These are phyloP conservation scores for Apiotrichum gamsii DNA, from an alignment of 1,284 basidiomycete genomes.

Conservation along the genomic window DNA sequence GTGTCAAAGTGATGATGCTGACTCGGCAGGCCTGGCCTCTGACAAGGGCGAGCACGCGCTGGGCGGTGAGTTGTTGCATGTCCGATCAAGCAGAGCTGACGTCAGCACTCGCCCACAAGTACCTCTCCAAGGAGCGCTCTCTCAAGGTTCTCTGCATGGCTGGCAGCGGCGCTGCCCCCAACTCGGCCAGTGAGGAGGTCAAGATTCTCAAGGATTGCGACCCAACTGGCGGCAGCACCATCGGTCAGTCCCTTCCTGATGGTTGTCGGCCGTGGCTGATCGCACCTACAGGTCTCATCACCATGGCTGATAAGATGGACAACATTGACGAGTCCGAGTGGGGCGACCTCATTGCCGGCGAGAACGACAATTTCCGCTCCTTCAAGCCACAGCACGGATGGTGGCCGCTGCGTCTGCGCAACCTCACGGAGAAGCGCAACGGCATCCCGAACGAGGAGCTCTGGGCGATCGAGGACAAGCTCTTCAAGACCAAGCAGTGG, in stretches of 20 bases:
- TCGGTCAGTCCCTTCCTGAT: slow-evolving; percentile 15
- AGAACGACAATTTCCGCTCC: not conserved
- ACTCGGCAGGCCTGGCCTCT: too few species aligned
- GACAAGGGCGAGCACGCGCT: too few species aligned
- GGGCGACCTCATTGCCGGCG: slow-evolving; percentile 8
- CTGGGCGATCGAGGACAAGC: not conserved
- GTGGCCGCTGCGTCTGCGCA: slow-evolving; percentile 13
- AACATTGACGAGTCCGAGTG: not conserved
- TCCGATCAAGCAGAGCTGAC: not conserved
- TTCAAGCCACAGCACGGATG: slow-evolving; percentile 7
- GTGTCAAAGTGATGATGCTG: not conserved
- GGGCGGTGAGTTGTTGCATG: not conserved
- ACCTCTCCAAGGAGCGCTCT: slow-evolving; percentile 16
- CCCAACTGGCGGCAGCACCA: slow-evolving; percentile 9
- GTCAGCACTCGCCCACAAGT: slow-evolving; percentile 10
- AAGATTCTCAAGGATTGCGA: slow-evolving; percentile 15
- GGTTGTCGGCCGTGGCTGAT: too few species aligned
- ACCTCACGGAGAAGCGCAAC: not conserved
- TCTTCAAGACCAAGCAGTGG: slow-evolving; percentile 17
- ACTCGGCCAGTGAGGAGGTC: slow-evolving; percentile 3
- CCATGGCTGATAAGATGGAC: slow-evolving; percentile 22
- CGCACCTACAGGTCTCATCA: slow-evolving; percentile 19
- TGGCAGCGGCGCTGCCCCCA: slow-evolving; percentile 19
- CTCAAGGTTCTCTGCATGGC: slow-evolving; percentile 24
- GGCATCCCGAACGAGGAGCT: not conserved